These are phyloP conservation scores for Lodderomyces pseudojiufengensis DNA, from an alignment of 1,139 yeast genomes.

Conservation along the genomic window DNA sequence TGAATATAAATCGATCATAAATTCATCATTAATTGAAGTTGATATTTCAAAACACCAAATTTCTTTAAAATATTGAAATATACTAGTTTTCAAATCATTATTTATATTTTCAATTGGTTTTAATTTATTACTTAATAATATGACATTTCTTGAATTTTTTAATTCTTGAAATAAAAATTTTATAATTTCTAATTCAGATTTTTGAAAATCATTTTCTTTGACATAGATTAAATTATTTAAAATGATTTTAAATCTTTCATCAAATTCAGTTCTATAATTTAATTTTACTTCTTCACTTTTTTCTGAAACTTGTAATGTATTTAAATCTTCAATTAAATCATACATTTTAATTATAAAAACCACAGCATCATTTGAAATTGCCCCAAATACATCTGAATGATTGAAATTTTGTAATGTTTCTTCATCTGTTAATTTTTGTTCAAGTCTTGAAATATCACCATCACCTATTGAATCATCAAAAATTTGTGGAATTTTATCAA, in stretches of 20 bases:
- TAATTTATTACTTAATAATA: slow-evolving; percentile 5
- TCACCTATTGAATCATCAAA: slow-evolving; percentile 4
- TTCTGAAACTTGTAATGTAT: slow-evolving; percentile 5
- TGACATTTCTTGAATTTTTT: slow-evolving; percentile 7
- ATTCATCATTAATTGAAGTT: slow-evolving; percentile 4
- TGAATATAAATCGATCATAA: slow-evolving; percentile 8
- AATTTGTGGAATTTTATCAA: slow-evolving; percentile 4
- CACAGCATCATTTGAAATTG: slow-evolving; percentile 3
- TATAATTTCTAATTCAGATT: slow-evolving; percentile 1
- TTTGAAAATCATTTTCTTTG: not conserved
- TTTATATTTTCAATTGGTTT: slow-evolving; percentile 1
- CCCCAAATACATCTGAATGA: slow-evolving; percentile 1
- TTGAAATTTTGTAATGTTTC: not conserved
- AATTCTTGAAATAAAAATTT: slow-evolving; percentile 6
- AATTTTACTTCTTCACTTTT: not conserved
- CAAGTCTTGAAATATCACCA: slow-evolving; percentile 1
- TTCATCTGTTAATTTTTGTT: not conserved
- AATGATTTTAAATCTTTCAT: slow-evolving; percentile 4
- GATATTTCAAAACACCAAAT: slow-evolving; percentile 7
- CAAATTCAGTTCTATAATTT: slow-evolving; percentile 5
- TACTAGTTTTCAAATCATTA: slow-evolving; percentile 5
- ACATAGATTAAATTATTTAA: slow-evolving; percentile 4
- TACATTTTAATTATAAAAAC: not conserved
- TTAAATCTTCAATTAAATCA: slow-evolving; percentile 5
- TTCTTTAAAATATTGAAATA: slow-evolving; percentile 6